Percentiles rank a stretch among this genome's conserved stretches.
phyloP scores from a whole-genome alignment of 306 rosid species.

The Prunus mongolica region DNA sequence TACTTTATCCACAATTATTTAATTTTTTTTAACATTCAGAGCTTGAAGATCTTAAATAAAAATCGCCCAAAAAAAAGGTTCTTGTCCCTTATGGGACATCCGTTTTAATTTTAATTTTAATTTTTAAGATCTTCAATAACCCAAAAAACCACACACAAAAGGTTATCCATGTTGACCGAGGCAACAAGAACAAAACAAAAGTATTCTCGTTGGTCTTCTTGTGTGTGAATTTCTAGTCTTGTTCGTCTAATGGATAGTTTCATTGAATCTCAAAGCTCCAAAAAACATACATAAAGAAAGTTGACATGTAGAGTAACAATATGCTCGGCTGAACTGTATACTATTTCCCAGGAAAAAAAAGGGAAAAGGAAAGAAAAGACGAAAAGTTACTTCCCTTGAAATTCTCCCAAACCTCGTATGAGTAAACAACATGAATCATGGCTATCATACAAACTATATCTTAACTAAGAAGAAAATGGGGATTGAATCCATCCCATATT shows the following conservation, averaged over 20 bases:
- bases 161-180: background rate
- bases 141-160: too few relatives aligned
- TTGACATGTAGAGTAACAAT: background rate
- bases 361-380: background rate
- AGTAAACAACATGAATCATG: slow-evolving; percentile 21
- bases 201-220: too few relatives aligned
- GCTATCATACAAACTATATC: slow-evolving; percentile 26
- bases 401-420: slow-evolving; percentile 17
- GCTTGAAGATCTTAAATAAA: background rate
- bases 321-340: background rate
- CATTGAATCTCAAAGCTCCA: background rate
- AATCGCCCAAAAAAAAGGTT: background rate
- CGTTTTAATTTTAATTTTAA: too few relatives aligned
- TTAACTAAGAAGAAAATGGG: slow-evolving; percentile 78
- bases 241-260: background rate
- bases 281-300: background rate
- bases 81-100: too few relatives aligned
- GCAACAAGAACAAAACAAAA: background rate
- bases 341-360: background rate
- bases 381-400: background rate
- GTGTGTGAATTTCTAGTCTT: too few relatives aligned
- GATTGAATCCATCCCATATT: slow-evolving; percentile 68
- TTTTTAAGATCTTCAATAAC: too few relatives aligned
- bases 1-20: background rate
- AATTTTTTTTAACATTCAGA: background rate